Evolutionary conservation across 306 rosid genomes (phyloP).

Genomic region (Gleditsia sinensis): DNA sequence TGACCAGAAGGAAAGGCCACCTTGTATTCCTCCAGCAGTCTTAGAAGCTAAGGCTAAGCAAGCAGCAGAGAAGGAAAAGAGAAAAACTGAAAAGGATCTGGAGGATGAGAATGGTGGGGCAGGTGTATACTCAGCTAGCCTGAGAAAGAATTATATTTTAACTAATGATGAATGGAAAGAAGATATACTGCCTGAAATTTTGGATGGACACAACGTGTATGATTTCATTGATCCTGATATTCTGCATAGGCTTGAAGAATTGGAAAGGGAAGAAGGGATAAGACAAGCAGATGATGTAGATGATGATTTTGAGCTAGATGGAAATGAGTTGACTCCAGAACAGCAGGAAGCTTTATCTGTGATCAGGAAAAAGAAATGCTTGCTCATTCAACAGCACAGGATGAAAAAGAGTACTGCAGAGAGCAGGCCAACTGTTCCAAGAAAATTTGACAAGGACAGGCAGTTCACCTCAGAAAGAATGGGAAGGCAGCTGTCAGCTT

Average conservation of each 20-base stretch:
- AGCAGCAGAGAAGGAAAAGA: conserved; percentile 65
- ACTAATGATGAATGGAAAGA: conserved; percentile 90
- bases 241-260: conserved; percentile 71
- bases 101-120: conserved; percentile 95
- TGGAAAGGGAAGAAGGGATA: conserved; percentile 79
- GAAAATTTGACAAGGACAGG: conserved; percentile 73
- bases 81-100: conserved; percentile 71
- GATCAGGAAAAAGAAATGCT: conserved; percentile 72
- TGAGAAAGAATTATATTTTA: conserved; percentile 71
- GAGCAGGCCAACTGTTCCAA: conserved; percentile 78
- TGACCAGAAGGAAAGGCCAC: conserved; percentile 77
- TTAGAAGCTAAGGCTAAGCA: conserved; percentile 68
- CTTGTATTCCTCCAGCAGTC: conserved; percentile 76
- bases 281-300: conserved; percentile 54
- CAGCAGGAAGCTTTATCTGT: conserved; percentile 63
- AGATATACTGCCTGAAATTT: conserved; percentile 78
- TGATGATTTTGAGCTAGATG: conserved; percentile 74
- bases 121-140: conserved; percentile 82
- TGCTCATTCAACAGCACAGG: conserved; percentile 76
- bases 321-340: conserved; percentile 61
- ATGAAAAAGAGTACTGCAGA: conserved; percentile 87
- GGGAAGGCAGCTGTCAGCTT: conserved; percentile 77
- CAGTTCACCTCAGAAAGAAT: conserved; percentile 67
- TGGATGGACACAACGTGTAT: conserved; percentile 88
- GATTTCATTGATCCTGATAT: conserved; percentile 87